Conservation (phyloP, 2,329 filamentous ascomycete genomes). For the Emergomyces orientalis region DNA sequence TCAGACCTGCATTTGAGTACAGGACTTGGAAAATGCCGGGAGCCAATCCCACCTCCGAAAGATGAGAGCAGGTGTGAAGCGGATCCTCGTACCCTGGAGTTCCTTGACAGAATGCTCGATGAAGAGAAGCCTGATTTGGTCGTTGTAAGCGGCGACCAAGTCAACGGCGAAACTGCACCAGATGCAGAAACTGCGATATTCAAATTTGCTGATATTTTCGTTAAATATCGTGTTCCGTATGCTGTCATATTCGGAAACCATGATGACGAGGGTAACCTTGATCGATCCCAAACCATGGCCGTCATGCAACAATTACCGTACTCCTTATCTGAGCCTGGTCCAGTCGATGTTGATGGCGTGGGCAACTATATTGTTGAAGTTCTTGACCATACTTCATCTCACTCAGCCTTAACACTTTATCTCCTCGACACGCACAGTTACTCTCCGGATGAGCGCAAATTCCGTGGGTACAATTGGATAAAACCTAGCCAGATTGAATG, state of each 20-base stretch:
- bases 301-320: conserved; percentile 80
- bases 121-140: conserved; percentile 92
- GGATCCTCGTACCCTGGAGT: conserved; percentile 83
- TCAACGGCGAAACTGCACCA: conserved; percentile 85
- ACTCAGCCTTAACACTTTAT: conserved; percentile 91
- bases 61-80: conserved; percentile 72
- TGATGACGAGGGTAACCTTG: conserved; percentile 80
- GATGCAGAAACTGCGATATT: conserved; percentile 90
- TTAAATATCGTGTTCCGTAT: conserved; percentile 82
- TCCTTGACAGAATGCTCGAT: conserved; percentile 72
- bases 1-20: conserved; percentile 93
- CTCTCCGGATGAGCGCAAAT: conserved; percentile 78
- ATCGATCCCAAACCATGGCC: conserved; percentile 69
- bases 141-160: conserved; percentile 84
- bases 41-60: conserved; percentile 66
- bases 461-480: conserved; percentile 93
- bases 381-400: conserved; percentile 66
- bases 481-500: conserved; percentile 90
- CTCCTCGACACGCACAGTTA: conserved; percentile 89
- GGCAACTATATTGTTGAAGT: conserved; percentile 95
- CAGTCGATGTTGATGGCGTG: conserved; percentile 74
- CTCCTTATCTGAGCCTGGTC: conserved; percentile 76
- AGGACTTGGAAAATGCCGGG: conserved; percentile 73
- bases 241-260: conserved; percentile 95
- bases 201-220: conserved; percentile 79